Conservation (phyloP, 177 flowering plant species). For the Telopea speciosissima region DNA sequence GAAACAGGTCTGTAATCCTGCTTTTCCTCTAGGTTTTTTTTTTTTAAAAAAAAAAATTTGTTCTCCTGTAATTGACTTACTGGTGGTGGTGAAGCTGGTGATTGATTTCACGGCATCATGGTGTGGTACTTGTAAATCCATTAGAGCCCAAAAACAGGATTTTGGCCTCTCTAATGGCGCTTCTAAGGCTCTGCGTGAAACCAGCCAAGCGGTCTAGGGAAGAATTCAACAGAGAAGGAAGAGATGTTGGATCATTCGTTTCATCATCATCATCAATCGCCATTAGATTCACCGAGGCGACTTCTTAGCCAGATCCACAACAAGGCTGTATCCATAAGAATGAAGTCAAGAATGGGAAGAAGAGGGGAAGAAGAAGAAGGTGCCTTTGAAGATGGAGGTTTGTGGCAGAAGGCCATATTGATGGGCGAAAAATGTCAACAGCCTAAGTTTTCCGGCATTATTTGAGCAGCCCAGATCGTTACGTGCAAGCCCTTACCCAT, state of each 20-base stretch:
- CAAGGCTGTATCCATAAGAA: conserved; percentile 27
- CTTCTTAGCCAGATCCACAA: conserved; percentile 26
- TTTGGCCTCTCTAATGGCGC: conserved; percentile 24
- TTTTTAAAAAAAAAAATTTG: too few relatives aligned
- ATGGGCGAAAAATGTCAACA: conserved; percentile 69
- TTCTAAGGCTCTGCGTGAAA: conserved; percentile 37
- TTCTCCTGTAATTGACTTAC: too few relatives aligned
- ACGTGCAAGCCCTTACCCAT: conserved; percentile 27
- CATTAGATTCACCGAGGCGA: conserved; percentile 20
- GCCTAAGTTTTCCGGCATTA: conserved; percentile 49
- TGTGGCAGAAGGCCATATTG: conserved; percentile 54
- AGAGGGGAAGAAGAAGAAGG: conserved; percentile 5
- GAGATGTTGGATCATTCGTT: conserved; percentile 17
- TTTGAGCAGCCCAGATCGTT: conserved; percentile 50
- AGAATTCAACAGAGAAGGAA: conserved; percentile 19
- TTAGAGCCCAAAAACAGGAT: not conserved
- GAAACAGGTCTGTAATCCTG: too few relatives aligned
- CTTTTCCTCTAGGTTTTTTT: too few relatives aligned
- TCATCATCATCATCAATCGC: conserved; percentile 2
- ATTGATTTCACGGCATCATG: too few relatives aligned
- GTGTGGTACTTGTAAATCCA: too few relatives aligned
- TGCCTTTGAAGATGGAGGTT: conserved; percentile 35
- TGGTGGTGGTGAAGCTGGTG: too few relatives aligned
- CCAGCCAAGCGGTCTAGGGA: conserved; percentile 21
- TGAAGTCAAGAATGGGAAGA: conserved; percentile 10